phyloP scores from a whole-genome alignment of 441 rosid species.

The Syzygium malaccense region DNA sequence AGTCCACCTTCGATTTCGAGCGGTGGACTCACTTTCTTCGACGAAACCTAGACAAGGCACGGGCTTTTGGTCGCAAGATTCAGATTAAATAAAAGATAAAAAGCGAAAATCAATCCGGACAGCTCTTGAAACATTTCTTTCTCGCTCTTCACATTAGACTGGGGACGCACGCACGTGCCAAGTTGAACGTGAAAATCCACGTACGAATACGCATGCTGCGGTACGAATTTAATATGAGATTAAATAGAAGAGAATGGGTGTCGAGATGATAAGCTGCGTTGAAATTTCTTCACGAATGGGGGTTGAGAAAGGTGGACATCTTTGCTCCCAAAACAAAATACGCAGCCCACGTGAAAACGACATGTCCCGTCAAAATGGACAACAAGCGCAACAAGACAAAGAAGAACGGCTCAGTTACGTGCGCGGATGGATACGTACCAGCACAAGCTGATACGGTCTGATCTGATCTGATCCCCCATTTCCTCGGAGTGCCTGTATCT shows the following conservation, averaged over 20 bases:
- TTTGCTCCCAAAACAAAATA: fast-evolving
- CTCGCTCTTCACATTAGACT: background rate
- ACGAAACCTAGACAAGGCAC: background rate
- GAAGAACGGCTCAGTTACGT: background rate
- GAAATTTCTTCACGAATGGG: background rate
- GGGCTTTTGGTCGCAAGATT: background rate
- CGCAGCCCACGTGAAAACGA: background rate
- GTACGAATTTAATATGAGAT: background rate
- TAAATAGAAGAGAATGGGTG: background rate
- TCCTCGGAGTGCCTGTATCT: background rate
- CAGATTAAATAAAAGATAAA: fast-evolving
- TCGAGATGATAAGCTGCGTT: background rate
- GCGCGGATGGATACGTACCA: background rate
- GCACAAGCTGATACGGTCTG: background rate
- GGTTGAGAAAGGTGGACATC: background rate
- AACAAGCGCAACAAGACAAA: background rate
- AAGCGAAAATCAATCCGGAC: background rate
- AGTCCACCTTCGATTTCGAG: no score
- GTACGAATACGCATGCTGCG: background rate
- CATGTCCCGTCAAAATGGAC: background rate
- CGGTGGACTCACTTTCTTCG: no score
- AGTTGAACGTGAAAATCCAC: background rate
- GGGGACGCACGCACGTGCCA: background rate
- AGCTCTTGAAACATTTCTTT: background rate
- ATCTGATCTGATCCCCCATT: background rate